Conservation (phyloP, 2,329 filamentous ascomycete genomes). For the Annulohypoxylon truncatum region DNA sequence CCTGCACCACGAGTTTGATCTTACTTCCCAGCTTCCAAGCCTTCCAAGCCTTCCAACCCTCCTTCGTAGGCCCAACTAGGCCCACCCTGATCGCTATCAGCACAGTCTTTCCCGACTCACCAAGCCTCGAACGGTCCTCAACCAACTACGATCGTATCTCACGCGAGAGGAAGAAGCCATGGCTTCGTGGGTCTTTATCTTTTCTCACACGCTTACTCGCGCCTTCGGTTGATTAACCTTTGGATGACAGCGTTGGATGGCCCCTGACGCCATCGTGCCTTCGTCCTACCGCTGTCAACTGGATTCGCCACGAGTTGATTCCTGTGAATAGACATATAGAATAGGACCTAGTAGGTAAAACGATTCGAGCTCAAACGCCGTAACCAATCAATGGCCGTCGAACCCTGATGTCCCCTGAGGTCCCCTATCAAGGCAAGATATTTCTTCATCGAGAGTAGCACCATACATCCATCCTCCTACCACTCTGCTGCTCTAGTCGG, state of each 20-base stretch:
- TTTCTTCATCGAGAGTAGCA: slow-evolving; percentile 19
- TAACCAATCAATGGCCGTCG: slow-evolving; percentile 8
- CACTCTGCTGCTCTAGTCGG: background rate
- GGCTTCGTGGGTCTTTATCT: slow-evolving; percentile 10
- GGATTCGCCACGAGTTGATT: slow-evolving; percentile 1
- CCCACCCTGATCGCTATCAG: slow-evolving; percentile 26
- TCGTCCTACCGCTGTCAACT: slow-evolving; percentile 26
- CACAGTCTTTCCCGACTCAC: slow-evolving; percentile 18
- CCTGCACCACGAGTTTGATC: slow-evolving; percentile 41
- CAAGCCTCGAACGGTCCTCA: slow-evolving; percentile 33
- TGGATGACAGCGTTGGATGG: slow-evolving; percentile 30
- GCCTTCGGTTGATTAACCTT: slow-evolving; percentile 22
- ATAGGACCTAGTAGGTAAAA: slow-evolving; percentile 2
- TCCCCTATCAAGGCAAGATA: slow-evolving; percentile 9
- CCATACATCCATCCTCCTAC: slow-evolving; percentile 15
- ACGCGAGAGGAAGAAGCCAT: slow-evolving; percentile 1
- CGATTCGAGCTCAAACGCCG: background rate
- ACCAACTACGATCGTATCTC: slow-evolving; percentile 18
- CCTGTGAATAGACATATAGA: slow-evolving; percentile 4
- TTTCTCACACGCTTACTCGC: slow-evolving; percentile 18
- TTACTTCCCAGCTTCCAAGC: slow-evolving; percentile 20
- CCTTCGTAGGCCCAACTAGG: slow-evolving; percentile 13
- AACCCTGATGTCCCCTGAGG: slow-evolving; percentile 9
- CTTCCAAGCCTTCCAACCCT: slow-evolving; percentile 5
- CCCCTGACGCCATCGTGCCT: slow-evolving; percentile 35